A percentile compares a stretch with the other conserved stretches of the same genome.
Conservation (phyloP, 2,329 filamentous ascomycete genomes). For the Bipolaris victoriae region DNA sequence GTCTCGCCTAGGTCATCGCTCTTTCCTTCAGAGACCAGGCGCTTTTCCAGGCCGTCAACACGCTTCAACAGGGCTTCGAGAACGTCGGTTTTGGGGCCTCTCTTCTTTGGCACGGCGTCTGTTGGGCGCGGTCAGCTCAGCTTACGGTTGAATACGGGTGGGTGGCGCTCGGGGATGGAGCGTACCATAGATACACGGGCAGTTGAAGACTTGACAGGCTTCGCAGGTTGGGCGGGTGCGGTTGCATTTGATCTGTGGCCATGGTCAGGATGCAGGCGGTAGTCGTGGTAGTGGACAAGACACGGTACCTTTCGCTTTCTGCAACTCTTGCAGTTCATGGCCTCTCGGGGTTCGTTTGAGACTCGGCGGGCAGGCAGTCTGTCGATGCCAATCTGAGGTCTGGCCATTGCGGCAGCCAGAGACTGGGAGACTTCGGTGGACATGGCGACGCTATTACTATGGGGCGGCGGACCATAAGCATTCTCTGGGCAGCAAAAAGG, state of each 20-base stretch:
- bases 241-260: constrained; percentile 84
- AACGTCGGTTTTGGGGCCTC: constrained; percentile 88
- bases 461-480: constrained; percentile 38
- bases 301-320: constrained; percentile 79
- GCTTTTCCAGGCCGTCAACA: constrained; percentile 83
- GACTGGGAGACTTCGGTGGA: constrained; percentile 41
- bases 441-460: constrained; percentile 33
- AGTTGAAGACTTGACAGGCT: constrained; percentile 88
- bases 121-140: constrained; percentile 25
- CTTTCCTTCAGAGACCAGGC: constrained; percentile 65
- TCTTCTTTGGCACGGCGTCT: constrained; percentile 90
- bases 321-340: constrained; percentile 96
- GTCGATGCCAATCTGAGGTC: constrained; percentile 82
- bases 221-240: constrained; percentile 83
- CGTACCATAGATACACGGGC: constrained; percentile 84
- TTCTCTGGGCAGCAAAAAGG: constrained; percentile 35
- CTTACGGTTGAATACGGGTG: constrained; percentile 9
- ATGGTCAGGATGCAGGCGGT: constrained; percentile 21
- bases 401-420: constrained; percentile 62
- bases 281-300: constrained; percentile 10
- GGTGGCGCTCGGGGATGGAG: constrained; percentile 1
- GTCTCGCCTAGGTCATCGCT: constrained; percentile 49
- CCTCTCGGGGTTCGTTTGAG: constrained; percentile 79
- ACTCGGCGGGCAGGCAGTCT: constrained; percentile 73
- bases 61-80: constrained; percentile 82